Conservation (phyloP, 1,284 basidiomycete species). For the Inonotus hispidus region DNA sequence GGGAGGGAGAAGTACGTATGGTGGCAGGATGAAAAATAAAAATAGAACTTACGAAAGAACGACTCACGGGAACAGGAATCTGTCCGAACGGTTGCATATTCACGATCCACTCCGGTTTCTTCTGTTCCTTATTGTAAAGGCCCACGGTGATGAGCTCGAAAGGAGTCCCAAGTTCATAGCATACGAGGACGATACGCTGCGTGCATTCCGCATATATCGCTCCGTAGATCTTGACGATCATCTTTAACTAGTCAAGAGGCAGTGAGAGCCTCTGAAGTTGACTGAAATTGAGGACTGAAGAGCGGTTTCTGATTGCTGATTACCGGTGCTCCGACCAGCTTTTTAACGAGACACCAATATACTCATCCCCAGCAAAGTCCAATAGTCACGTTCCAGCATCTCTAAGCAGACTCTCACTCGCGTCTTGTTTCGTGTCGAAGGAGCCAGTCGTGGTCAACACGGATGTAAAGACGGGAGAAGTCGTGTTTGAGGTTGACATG, state of each 20-base stretch:
- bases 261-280: background rate
- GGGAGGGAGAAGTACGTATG: too few species aligned
- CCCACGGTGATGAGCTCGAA: conserved; percentile 20
- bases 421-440: too few species aligned
- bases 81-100: conserved; percentile 63
- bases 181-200: background rate
- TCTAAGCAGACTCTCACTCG: background rate
- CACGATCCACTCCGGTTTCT: conserved; percentile 35
- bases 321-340: too few species aligned
- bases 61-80: conserved; percentile 40
- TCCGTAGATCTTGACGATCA: conserved; percentile 8
- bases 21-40: background rate
- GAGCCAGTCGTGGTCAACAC: background rate
- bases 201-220: background rate
- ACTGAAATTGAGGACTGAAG: too few species aligned
- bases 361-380: background rate
- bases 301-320: too few species aligned
- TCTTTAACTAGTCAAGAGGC: background rate
- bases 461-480: background rate
- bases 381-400: background rate
- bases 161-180: conserved; percentile 18
- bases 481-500: background rate
- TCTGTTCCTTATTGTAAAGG: conserved; percentile 35
- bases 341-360: too few species aligned
- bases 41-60: background rate